These are phyloP conservation scores for Ogataea polymorpha DNA, from an alignment of 805 yeast genomes.

Conservation along the genomic window DNA sequence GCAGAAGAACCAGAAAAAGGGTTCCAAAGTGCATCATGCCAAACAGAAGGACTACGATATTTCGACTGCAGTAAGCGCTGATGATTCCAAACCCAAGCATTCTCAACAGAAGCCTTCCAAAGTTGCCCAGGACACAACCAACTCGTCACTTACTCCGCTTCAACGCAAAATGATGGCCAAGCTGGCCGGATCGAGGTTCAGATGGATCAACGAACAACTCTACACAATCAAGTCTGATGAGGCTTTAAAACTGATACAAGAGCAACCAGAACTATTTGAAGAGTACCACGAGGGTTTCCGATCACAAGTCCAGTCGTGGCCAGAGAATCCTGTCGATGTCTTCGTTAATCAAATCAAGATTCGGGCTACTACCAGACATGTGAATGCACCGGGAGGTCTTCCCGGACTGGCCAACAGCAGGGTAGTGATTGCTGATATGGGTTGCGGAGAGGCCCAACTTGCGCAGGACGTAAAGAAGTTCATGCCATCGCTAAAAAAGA, in stretches of 20 bases:
- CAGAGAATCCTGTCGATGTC: slow-evolving; percentile 95
- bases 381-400: slow-evolving; percentile 94
- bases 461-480: slow-evolving; percentile 61
- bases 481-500: slow-evolving; percentile 30
- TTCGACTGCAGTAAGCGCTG: neutral
- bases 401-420: slow-evolving; percentile 64
- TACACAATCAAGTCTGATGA: slow-evolving; percentile 79
- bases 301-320: slow-evolving; percentile 95
- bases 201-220: slow-evolving; percentile 98
- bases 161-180: slow-evolving; percentile 96
- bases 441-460: slow-evolving; percentile 96
- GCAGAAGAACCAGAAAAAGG: slow-evolving; percentile 5
- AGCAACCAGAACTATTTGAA: slow-evolving; percentile 85
- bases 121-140: neutral
- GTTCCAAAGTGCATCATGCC: slow-evolving; percentile 7
- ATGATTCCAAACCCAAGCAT: too few relatives aligned
- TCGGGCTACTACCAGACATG: slow-evolving; percentile 54
- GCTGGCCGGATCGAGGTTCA: slow-evolving; percentile 88
- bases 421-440: slow-evolving; percentile 95
- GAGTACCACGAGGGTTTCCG: slow-evolving; percentile 96
- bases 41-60: neutral
- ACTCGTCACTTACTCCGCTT: slow-evolving; percentile 59
- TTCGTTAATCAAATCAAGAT: slow-evolving; percentile 68
- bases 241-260: slow-evolving; percentile 68
- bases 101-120: neutral